phyloP scores from a whole-genome alignment of 2,329 filamentous ascomycete species.

The Neofusicoccum umdonicola region DNA sequence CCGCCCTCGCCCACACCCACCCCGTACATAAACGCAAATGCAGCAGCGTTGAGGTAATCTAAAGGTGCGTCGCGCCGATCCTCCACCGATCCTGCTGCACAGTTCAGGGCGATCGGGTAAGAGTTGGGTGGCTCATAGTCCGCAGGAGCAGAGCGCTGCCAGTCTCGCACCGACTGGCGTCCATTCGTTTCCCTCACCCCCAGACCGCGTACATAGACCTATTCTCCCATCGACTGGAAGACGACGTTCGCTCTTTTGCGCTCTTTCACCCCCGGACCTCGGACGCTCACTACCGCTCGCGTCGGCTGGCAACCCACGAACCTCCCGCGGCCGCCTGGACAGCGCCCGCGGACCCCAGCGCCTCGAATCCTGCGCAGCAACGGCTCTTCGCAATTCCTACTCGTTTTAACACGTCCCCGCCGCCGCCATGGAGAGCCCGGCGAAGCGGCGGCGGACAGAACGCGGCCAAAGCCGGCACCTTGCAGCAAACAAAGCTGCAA shows the following conservation, averaged over 20 bases:
- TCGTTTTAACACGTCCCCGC: slow-evolving; percentile 5
- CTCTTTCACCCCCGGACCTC: slow-evolving; percentile 1
- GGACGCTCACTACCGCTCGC: slow-evolving; percentile 10
- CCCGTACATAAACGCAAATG: slow-evolving; percentile 28
- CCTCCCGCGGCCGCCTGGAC: slow-evolving; percentile 12
- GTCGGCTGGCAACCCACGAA: not conserved
- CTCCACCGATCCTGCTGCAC: slow-evolving; percentile 17
- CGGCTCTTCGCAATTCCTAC: slow-evolving; percentile 3
- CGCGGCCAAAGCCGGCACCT: slow-evolving; percentile 29
- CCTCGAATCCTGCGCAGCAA: not conserved
- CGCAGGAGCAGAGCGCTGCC: slow-evolving; percentile 24
- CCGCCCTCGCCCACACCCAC: slow-evolving; percentile 3
- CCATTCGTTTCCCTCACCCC: slow-evolving; percentile 36
- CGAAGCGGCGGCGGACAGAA: slow-evolving; percentile 25
- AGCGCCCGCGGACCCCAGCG: slow-evolving; percentile 3
- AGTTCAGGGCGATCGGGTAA: slow-evolving; percentile 13
- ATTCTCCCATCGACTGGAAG: slow-evolving; percentile 35
- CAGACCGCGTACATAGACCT: slow-evolving; percentile 19
- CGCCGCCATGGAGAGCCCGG: slow-evolving; percentile 31
- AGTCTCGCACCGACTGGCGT: slow-evolving; percentile 35
- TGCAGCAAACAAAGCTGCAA: slow-evolving; percentile 20
- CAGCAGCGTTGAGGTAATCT: slow-evolving; percentile 30
- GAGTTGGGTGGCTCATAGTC: not conserved
- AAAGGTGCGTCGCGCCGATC: slow-evolving; percentile 27
- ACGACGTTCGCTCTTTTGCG: slow-evolving; percentile 35